Evolutionary conservation across 2,329 filamentous ascomycete genomes (phyloP), one percentile per base, ranked within the genome.

Genomic region (Penicillium sp.): DNA sequence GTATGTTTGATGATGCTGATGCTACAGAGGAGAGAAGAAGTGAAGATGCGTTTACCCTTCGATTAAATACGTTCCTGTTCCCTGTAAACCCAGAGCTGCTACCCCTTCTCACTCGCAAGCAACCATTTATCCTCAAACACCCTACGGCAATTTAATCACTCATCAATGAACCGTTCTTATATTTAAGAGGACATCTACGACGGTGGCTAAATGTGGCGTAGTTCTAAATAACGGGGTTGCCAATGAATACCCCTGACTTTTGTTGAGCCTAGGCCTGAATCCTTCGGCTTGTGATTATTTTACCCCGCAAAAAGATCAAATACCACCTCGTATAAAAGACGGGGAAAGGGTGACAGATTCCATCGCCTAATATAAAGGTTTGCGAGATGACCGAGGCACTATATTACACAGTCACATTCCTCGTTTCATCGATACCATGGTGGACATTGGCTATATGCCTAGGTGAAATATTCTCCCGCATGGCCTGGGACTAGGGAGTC

Each of bases 221-320:
- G 42, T 28, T 20, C 43, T 46, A 47, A 47, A 35, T 28, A 42
- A 21, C 26, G 26, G 30, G 26, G 38, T 20, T 21, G 20, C 52
- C 52, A 54, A 47, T 54, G 2, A 40, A 5, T 35, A 30, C 2
- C 4, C 23, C 4, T 11, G 26, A 26, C 21, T 35, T 21, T 54
- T 47, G 30, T 47, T 38, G 30, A 46, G 42, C 42, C 42, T 54
- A 54, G 43, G 45, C 52, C 47, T 8, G 33, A 54, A 18, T 20
- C 26, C 38, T 24, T 47, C 42, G 47, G 18, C 42, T 35, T 24
- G 51, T 54, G 51, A 47, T 54, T 28, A 54, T 52, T n/a, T 43
- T 52, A 43, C 18, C 23, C 24, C 18, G 20, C 23, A 23, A n/a
- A 21, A 21, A 18, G 14, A 42, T 42, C 16, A 30, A 43, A 43